Evolutionary conservation across 352 stramenopile species (phyloP).

Genomic region (Globisporangium recalcitrans): DNA sequence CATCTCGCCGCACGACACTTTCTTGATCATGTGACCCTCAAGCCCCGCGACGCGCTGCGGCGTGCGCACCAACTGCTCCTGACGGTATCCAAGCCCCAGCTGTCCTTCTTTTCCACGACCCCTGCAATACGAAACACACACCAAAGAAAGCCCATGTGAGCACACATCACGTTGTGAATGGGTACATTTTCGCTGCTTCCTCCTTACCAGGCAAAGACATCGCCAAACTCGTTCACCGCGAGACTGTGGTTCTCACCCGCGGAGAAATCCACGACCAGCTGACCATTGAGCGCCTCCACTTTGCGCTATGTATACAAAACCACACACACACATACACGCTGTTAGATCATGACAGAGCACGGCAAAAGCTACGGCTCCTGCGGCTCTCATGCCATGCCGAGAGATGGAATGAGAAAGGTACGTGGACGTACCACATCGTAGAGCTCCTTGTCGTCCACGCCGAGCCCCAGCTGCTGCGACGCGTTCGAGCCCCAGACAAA

Average conservation of each 20-base stretch:
- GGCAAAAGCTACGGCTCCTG: neutral
- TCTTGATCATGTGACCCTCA: conserved; percentile 57
- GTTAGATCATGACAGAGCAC: neutral
- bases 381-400: neutral
- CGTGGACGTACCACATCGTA: conserved; percentile 40
- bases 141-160: neutral
- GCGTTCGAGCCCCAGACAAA: conserved; percentile 74
- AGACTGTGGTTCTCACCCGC: conserved; percentile 71
- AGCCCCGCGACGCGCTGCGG: conserved; percentile 47
- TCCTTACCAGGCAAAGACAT: conserved; percentile 67
- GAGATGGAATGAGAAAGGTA: neutral
- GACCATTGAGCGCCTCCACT: conserved; percentile 42
- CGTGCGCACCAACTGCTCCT: conserved; percentile 28
- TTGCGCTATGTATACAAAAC: conserved; percentile 27
- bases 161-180: neutral
- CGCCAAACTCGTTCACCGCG: conserved; percentile 74
- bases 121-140: conserved; percentile 17
- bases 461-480: conserved; percentile 66
- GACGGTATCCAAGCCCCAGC: conserved; percentile 37
- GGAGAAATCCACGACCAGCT: conserved; percentile 70
- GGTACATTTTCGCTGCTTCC: neutral
- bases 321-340: neutral
- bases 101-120: conserved; percentile 68
- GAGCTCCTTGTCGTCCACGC: conserved; percentile 40
- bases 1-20: conserved; percentile 70